Base-by-base conservation (phyloP, 305 asterid genomes). In the Ilex paraguariensis region DNA sequence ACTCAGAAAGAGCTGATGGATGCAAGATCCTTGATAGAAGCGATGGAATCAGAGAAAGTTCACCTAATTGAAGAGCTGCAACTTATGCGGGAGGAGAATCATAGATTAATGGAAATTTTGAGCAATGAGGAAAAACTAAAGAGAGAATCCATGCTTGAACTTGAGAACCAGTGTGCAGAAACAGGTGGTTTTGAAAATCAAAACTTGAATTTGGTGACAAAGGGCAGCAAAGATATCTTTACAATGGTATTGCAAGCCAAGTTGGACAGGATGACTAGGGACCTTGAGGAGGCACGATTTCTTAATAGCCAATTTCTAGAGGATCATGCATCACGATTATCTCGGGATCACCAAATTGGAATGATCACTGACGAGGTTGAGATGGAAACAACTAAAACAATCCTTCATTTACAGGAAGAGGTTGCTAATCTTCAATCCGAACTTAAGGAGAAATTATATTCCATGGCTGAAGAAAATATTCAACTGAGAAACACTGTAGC, bases 341-440 rank as follows among this genome's bases (percentile, higher is more conserved):
- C 82, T 61, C 69, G 65, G 49, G 77, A 79, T 70, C 77, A 72
- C 63, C 86, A 85, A 66, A 68, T 69, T 74, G 90, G 87, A 65
- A 54, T 79, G 21, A 79, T 85, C 59, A 77, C 72, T 33, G 58
- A 63, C 72, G 95, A 83, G 75, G 88, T 84, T 14, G 95, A 85
- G 79, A 66, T 72, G 80, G 95, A 85, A 79, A 81, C 95, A 52
- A 66, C 88, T 61, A 76, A 73, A 70, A 77, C 90, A 61, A 84
- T 85, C 61, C 75, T 83, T 50, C 78, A 80, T 63, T 76, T 85
- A 75, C 97, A 82, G 73, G 92, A 85, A 65, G 97, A 90, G 71
- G 70, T 83, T 61, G 84, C 78, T 63, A 62, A 73, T 57, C 79
- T 87, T 58, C 81, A 84, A 75, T 75, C 85, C 59, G 90, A 87